phyloP scores from a whole-genome alignment of 352 stramenopile genomes.

The Phytophthora chlamydospora region DNA sequence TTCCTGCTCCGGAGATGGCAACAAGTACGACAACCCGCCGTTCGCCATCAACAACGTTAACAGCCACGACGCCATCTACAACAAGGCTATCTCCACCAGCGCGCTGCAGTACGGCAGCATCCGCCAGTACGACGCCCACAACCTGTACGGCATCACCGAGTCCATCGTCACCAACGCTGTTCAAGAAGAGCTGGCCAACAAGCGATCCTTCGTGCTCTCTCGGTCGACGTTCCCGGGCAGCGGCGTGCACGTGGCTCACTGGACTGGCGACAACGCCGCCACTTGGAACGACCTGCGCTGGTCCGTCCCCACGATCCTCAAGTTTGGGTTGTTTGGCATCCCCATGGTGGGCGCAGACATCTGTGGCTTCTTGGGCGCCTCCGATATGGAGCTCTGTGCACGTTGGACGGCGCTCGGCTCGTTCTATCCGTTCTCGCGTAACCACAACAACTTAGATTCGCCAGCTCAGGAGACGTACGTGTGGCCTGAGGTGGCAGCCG shows the following conservation, averaged over 20 bases:
- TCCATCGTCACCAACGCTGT: constrained; percentile 64
- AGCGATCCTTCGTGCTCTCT: constrained; percentile 76
- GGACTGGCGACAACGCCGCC: constrained; percentile 80
- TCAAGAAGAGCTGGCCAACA: constrained; percentile 55
- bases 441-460: constrained; percentile 76
- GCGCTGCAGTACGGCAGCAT: constrained; percentile 56
- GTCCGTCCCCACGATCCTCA: constrained; percentile 69
- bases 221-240: constrained; percentile 73
- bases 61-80: constrained; percentile 43
- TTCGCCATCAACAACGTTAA: constrained; percentile 67
- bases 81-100: constrained; percentile 71
- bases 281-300: constrained; percentile 82
- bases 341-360: constrained; percentile 86
- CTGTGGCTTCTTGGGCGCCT: constrained; percentile 66
- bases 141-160: constrained; percentile 82
- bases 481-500: constrained; percentile 49
- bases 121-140: constrained; percentile 83
- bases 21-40: constrained; percentile 61
- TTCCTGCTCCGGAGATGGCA: constrained; percentile 42
- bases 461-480: constrained; percentile 73
- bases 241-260: constrained; percentile 69
- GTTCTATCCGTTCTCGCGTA: constrained; percentile 84
- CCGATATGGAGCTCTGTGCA: constrained; percentile 73
- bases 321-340: constrained; percentile 81
- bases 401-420: constrained; percentile 77